Conservation (phyloP, 2,329 filamentous ascomycete genomes). For the Colletotrichum nymphaeae region DNA sequence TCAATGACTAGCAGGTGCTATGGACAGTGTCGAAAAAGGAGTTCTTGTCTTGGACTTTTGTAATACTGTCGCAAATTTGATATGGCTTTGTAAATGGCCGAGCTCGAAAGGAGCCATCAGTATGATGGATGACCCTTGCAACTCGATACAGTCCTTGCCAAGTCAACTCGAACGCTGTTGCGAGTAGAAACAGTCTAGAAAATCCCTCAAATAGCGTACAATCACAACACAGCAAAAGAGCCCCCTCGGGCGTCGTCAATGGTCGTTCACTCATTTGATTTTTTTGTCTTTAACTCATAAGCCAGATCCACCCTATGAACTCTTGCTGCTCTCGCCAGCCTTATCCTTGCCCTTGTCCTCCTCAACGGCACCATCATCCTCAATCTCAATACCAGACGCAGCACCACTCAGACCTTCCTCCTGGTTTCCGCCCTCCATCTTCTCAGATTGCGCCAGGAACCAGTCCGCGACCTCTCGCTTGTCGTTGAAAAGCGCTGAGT, state of each 20-base stretch:
- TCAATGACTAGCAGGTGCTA: too few species aligned
- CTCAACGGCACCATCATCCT: conserved; percentile 45
- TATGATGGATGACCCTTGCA: background rate
- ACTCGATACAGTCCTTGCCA: background rate
- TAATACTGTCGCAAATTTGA: background rate
- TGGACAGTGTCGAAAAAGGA: background rate
- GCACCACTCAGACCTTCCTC: conserved; percentile 53
- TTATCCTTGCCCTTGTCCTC: conserved; percentile 30
- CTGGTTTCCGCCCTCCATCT: conserved; percentile 60
- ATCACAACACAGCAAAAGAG: background rate
- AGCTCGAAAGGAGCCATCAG: background rate
- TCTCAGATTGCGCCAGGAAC: conserved; percentile 62
- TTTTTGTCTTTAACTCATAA: background rate
- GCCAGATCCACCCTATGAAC: conserved; percentile 3
- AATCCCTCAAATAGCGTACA: background rate
- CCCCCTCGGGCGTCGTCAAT: background rate
- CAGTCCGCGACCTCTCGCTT: conserved; percentile 74
- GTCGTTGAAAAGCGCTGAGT: conserved; percentile 77
- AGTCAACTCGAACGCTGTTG: background rate
- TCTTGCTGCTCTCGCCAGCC: background rate
- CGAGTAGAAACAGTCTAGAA: background rate
- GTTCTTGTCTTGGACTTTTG: background rate
- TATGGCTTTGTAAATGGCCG: background rate
- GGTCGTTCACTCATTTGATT: conserved; percentile 21
- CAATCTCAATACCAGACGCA: conserved; percentile 52